These are phyloP conservation scores for Mimosa bimucronata DNA, from an alignment of 306 rosid genomes.

Conservation along the genomic window DNA sequence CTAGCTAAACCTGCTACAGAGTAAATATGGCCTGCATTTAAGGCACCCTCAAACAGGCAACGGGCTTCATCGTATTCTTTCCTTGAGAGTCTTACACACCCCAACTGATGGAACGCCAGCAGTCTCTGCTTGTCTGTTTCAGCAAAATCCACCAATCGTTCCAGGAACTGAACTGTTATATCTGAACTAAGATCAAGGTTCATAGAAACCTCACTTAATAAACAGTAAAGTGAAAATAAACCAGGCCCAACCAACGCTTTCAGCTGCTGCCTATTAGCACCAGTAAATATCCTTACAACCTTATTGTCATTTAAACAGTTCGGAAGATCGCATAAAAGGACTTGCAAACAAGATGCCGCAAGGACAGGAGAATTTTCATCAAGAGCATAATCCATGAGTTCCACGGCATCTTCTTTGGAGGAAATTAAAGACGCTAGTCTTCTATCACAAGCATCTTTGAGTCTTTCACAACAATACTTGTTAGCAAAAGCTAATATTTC, in stretches of 20 bases:
- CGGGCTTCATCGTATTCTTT: slow-evolving; percentile 78
- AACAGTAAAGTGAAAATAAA: slow-evolving; percentile 76
- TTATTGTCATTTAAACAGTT: slow-evolving; percentile 64
- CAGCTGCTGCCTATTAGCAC: slow-evolving; percentile 63
- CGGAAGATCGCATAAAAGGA: slow-evolving; percentile 74
- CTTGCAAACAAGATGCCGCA: slow-evolving; percentile 83
- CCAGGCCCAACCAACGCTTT: slow-evolving; percentile 75
- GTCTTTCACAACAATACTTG: slow-evolving; percentile 79
- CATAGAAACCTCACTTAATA: slow-evolving; percentile 80
- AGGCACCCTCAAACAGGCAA: slow-evolving; percentile 71
- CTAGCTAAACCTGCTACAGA: slow-evolving; percentile 82
- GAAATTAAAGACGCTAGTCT: slow-evolving; percentile 73
- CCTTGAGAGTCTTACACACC: slow-evolving; percentile 71
- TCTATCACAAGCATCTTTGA: slow-evolving; percentile 80
- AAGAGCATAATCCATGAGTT: slow-evolving; percentile 79
- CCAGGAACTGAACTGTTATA: slow-evolving; percentile 70
- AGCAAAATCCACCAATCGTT: slow-evolving; percentile 66
- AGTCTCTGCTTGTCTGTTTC: slow-evolving; percentile 72
- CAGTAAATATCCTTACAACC: slow-evolving; percentile 67
- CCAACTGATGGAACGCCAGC: slow-evolving; percentile 75
- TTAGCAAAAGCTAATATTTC: slow-evolving; percentile 82
- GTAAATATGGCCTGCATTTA: slow-evolving; percentile 80
- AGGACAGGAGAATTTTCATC: slow-evolving; percentile 72
- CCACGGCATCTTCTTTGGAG: slow-evolving; percentile 78
- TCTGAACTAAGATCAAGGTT: slow-evolving; percentile 72